A percentile compares a stretch with the other conserved stretches of the same genome.
phyloP scores from a whole-genome alignment of 2,329 filamentous ascomycete genomes.

The Zymoseptoria passerinii region DNA sequence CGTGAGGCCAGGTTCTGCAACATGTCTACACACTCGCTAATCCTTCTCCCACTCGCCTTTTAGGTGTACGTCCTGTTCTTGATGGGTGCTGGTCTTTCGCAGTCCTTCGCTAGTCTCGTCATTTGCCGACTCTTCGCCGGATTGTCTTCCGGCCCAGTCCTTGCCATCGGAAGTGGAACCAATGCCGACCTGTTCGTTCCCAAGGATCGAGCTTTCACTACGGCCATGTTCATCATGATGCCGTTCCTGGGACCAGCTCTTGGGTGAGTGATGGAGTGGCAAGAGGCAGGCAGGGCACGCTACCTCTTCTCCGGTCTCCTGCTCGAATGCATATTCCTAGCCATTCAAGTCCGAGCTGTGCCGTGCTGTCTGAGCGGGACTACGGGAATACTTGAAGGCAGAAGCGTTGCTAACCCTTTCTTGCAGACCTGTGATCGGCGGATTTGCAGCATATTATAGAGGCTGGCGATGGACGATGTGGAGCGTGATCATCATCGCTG shows the following conservation, averaged over 20 bases:
- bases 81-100: conserved; percentile 24
- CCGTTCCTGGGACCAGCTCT: conserved; percentile 34
- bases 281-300: background rate
- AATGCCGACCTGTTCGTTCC: conserved; percentile 34
- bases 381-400: too few relatives aligned
- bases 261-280: conserved; percentile 26
- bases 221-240: conserved; percentile 33
- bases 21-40: conserved; percentile 58
- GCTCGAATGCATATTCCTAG: background rate
- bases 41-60: conserved; percentile 34
- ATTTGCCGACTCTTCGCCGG: conserved; percentile 43
- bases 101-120: conserved; percentile 17
- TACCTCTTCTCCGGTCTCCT: background rate
- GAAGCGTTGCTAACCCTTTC: background rate
- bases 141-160: conserved; percentile 24
- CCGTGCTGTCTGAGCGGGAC: too few relatives aligned
- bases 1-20: conserved; percentile 52
- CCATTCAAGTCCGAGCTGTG: background rate
- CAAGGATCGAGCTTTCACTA: conserved; percentile 27
- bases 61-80: conserved; percentile 29
- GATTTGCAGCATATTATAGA: conserved; percentile 35
- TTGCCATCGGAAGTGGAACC: conserved; percentile 37
- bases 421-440: conserved; percentile 35
- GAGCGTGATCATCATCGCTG: conserved; percentile 35
- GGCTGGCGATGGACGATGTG: conserved; percentile 39